Base-by-base conservation (phyloP, 1,284 basidiomycete genomes). In the Ustilago cynodontis region DNA sequence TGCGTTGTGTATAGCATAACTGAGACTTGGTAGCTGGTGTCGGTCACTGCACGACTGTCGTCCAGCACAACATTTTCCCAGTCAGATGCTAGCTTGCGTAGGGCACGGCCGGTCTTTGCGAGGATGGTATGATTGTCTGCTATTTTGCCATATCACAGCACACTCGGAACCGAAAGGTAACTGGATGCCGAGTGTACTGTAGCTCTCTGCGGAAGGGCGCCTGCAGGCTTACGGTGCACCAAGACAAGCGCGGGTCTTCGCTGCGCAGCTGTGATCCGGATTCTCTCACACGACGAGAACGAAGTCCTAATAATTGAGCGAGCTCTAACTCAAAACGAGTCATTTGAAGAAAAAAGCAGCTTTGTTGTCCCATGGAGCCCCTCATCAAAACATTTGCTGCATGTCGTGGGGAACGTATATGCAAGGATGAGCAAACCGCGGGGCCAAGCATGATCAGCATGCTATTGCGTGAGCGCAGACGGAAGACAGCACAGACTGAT, bases 331-430 rank as follows among this genome's bases (percentile, higher is more conserved):
- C 22, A 20, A n/a, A 20, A 16, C 41, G 41, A n/a, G 10, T 43
- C n/a, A 43, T 43, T 26, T 33, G 31, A 33, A 33, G 11, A 8
- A 33, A 57, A 50, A 41, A 11, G 16, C 24, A 49, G 37, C 31
- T 9, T 62, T 39, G 45, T 59, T 56, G 69, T 59, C 63, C 69
- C 69, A 66, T 41, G 69, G 69, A 71, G 69, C 69, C 69, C 69
- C 69, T 62, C 63, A 50, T 31, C 18, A 18, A 51, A 16, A 18
- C 18, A 4, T n/a, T n/a, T 49, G 43, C 54, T 41, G 50, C 26
- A 51, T 56, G 56, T 37, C 14, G 61, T 63, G 53, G 47, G 54
- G 53, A 51, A 59, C 24, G 45, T 20, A 53, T 69, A 53, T 69
- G 66, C 66, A 63, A 59, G 60, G 35, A 31, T 20, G 16, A 50